Evolutionary conservation across 1,139 yeast species (phyloP), one percentile per base, ranked within the genome.

Genomic region (Suhomyces panamericanus): DNA sequence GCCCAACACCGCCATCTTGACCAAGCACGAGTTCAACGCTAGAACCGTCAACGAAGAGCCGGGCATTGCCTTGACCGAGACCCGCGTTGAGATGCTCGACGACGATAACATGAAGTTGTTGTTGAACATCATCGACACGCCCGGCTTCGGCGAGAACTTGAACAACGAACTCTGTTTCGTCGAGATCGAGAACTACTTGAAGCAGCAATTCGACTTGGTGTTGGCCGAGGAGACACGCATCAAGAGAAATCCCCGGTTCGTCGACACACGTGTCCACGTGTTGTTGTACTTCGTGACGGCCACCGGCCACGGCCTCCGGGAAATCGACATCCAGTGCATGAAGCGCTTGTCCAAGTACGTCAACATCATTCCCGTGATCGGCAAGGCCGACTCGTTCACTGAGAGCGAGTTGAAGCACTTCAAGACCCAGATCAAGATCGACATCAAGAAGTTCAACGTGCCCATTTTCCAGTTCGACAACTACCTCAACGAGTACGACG

Each of bases 161-260:
- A 84, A 85, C 60, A 83, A 85, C 56, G 80, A 78, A 38, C 50
- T 71, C 48, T 60, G 89, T 61, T 86, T 87, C 59, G 74, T 73
- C 31, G 86, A 86, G 52, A 83, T 93, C 49, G 82, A 84, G 44
- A 80, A 79, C 49, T 91, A 83, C 62, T 71, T 93, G 53, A 93
- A 87, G 60, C 88, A 84, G 60, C 97, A 91, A 64, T 91, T 87
- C 64, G 99, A 93, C 65, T 89, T 87, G 56, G 95, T 91, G 33
- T 77, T 93, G 54, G 84, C 88, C 12, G 98, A 93, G 65, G 98
- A 93, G 64, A 85, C 95, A 14, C 79, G 96, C 51, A 88, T 93
- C 53, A 83, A 87, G 67, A 82, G 99, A 78, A 85, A 86, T 58
- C 95, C 95, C 27, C 67, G 90, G 45, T 86, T 86, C 55, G 82